Percentiles rank a stretch among this genome's conserved stretches.
Evolutionary conservation across 305 asterid genomes (phyloP).

Genomic region (Solanum hybrid): DNA sequence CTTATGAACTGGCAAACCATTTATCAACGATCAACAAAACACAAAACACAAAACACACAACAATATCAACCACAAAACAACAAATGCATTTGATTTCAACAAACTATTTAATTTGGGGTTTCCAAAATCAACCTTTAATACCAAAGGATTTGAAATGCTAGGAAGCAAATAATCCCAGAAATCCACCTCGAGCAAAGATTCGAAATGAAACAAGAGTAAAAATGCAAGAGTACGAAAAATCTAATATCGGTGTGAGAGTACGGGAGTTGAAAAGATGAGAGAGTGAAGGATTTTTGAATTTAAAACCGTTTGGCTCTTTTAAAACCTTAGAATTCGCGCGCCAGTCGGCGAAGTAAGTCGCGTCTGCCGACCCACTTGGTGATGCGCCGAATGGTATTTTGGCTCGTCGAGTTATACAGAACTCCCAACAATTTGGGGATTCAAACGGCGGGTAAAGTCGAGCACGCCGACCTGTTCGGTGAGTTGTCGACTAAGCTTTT

Average conservation of each 20-base stretch:
- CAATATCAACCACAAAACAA: too few relatives aligned
- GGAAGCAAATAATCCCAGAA: too few relatives aligned
- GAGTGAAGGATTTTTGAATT: not conserved
- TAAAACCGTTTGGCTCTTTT: too few relatives aligned
- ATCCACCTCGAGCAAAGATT: not conserved
- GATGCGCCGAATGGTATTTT: not conserved
- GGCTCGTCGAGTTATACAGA: not conserved
- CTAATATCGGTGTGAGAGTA: not conserved
- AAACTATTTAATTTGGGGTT: too few relatives aligned
- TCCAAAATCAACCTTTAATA: too few relatives aligned
- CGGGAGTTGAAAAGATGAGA: not conserved
- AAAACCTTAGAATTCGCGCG: not conserved
- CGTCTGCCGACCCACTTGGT: accelerated
- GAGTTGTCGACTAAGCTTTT: not conserved
- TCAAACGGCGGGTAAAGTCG: not conserved
- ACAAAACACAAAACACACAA: too few relatives aligned
- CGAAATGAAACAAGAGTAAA: not conserved
- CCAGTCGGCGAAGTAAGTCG: not conserved
- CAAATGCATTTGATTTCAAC: too few relatives aligned
- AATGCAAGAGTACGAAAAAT: not conserved
- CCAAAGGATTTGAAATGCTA: too few relatives aligned
- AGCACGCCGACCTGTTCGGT: not conserved
- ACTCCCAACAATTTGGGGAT: not conserved
- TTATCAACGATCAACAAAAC: too few relatives aligned
- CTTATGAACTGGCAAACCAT: too few relatives aligned